Conservation (phyloP, 2,329 filamentous ascomycete genomes). For the Fusarium equiseti region DNA sequence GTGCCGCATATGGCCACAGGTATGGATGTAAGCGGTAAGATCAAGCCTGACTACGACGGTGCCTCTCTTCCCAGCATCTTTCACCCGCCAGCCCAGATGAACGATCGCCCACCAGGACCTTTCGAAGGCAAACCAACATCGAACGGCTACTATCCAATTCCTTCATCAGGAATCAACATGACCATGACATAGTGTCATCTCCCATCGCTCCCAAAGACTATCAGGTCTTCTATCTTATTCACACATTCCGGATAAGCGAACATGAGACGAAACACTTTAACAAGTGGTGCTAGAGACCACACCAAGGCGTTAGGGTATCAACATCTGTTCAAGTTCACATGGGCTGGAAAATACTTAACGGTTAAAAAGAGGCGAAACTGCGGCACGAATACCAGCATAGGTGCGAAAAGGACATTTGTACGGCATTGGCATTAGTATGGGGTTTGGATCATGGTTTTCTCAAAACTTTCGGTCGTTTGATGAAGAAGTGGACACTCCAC, state of each 20-base stretch:
- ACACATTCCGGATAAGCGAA: neutral
- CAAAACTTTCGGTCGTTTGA: constrained; percentile 38
- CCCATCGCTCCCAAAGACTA: neutral
- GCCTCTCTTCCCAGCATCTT: constrained; percentile 61
- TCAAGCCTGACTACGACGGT: constrained; percentile 64
- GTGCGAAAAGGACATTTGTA: constrained; percentile 1
- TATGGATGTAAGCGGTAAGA: constrained; percentile 54
- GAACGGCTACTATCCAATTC: constrained; percentile 66
- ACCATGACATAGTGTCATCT: constrained; percentile 47
- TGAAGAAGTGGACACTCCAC: constrained; percentile 11
- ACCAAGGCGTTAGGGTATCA: constrained; percentile 20
- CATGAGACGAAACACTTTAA: neutral
- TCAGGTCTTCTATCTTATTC: neutral
- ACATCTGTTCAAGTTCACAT: neutral
- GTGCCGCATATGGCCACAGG: constrained; percentile 50
- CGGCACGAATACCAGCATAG: constrained; percentile 10
- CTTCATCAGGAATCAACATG: constrained; percentile 62
- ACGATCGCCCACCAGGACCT: constrained; percentile 56
- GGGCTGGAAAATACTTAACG: neutral
- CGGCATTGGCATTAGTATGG: constrained; percentile 35
- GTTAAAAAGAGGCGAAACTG: constrained; percentile 8
- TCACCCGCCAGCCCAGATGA: constrained; percentile 56
- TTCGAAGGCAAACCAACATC: constrained; percentile 67
- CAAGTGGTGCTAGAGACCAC: constrained; percentile 9
- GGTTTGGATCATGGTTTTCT: constrained; percentile 27